Percentiles rank a stretch among this genome's conserved stretches.
phyloP scores from a whole-genome alignment of 2,329 filamentous ascomycete genomes.

The Elsinoe australis region DNA sequence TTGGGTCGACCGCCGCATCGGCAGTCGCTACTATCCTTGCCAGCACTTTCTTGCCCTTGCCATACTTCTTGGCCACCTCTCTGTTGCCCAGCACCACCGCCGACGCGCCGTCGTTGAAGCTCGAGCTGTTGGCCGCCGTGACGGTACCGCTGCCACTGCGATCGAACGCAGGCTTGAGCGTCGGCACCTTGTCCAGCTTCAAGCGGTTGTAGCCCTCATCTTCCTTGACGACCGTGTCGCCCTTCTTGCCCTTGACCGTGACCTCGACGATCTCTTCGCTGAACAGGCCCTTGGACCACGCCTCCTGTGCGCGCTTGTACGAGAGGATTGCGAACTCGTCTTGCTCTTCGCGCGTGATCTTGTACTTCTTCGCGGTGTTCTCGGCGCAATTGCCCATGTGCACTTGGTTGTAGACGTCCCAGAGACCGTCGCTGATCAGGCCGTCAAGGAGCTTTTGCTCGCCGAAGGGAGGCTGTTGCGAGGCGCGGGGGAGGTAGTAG shows the following conservation, averaged over 20 bases:
- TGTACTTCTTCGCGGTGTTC: conserved; percentile 81
- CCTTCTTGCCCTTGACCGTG: conserved; percentile 75
- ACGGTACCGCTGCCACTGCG: conserved; percentile 80
- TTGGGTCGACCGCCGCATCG: conserved; percentile 81
- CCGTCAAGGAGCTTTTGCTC: conserved; percentile 84
- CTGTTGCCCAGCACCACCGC: conserved; percentile 80
- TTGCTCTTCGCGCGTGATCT: conserved; percentile 74
- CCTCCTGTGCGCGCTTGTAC: conserved; percentile 81
- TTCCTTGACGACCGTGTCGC: conserved; percentile 66
- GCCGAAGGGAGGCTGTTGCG: conserved; percentile 74
- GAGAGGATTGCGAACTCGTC: conserved; percentile 84
- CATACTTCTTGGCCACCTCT: conserved; percentile 72
- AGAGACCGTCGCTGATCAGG: conserved; percentile 86
- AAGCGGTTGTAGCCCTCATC: conserved; percentile 88
- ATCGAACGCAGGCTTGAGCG: conserved; percentile 84
- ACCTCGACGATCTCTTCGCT: conserved; percentile 86
- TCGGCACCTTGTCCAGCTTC: conserved; percentile 77
- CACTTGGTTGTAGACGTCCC: conserved; percentile 92
- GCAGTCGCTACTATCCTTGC: conserved; percentile 78
- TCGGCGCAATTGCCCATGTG: conserved; percentile 99
- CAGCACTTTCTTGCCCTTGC: conserved; percentile 68
- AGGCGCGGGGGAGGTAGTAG: conserved; percentile 80
- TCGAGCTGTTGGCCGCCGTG: conserved; percentile 89
- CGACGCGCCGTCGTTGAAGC: conserved; percentile 88
- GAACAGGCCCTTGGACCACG: conserved; percentile 77